Conservation (phyloP, 805 yeast species). For the Metschnikowia corniflorae region DNA sequence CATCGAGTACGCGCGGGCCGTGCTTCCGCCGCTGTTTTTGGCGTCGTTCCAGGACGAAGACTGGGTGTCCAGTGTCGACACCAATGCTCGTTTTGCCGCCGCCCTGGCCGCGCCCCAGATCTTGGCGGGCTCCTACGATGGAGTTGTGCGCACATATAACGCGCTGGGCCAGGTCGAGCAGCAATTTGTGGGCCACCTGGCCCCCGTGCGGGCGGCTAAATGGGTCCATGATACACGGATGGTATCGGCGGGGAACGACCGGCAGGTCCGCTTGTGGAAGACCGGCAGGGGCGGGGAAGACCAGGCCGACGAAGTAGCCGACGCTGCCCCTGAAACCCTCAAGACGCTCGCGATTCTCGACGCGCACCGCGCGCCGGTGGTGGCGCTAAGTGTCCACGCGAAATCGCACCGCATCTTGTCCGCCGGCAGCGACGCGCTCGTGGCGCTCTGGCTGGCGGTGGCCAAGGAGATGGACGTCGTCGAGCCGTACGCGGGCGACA, state of each 20-base stretch:
- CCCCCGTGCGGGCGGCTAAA: slow-evolving; percentile 76
- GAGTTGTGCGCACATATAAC: slow-evolving; percentile 87
- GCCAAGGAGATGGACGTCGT: slow-evolving; percentile 73
- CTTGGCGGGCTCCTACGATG: slow-evolving; percentile 90
- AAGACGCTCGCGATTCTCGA: slow-evolving; percentile 80
- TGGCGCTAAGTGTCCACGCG: slow-evolving; percentile 59
- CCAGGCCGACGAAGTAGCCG: slow-evolving; percentile 29
- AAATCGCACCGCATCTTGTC: slow-evolving; percentile 65
- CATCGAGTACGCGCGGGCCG: slow-evolving; percentile 87
- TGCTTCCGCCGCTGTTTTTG: slow-evolving; percentile 88
- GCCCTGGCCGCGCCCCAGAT: slow-evolving; percentile 49
- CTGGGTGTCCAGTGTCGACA: slow-evolving; percentile 82
- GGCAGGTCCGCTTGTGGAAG: slow-evolving; percentile 87
- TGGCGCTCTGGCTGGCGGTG: slow-evolving; percentile 87
- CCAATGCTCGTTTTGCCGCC: slow-evolving; percentile 36
- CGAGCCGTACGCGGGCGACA: slow-evolving; percentile 15
- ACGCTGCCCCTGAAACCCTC: slow-evolving; percentile 50
- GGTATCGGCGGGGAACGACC: slow-evolving; percentile 84
- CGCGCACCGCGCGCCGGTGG: slow-evolving; percentile 90
- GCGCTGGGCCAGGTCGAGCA: slow-evolving; percentile 74
- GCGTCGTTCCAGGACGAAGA: slow-evolving; percentile 90
- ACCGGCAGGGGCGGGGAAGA: slow-evolving; percentile 40
- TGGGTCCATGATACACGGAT: slow-evolving; percentile 75
- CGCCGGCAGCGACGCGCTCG: slow-evolving; percentile 73
- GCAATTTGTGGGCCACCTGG: slow-evolving; percentile 85